Evolutionary conservation across 2,329 filamentous ascomycete genomes (phyloP).

Genomic region (Pseudogymnoascus sp.): DNA sequence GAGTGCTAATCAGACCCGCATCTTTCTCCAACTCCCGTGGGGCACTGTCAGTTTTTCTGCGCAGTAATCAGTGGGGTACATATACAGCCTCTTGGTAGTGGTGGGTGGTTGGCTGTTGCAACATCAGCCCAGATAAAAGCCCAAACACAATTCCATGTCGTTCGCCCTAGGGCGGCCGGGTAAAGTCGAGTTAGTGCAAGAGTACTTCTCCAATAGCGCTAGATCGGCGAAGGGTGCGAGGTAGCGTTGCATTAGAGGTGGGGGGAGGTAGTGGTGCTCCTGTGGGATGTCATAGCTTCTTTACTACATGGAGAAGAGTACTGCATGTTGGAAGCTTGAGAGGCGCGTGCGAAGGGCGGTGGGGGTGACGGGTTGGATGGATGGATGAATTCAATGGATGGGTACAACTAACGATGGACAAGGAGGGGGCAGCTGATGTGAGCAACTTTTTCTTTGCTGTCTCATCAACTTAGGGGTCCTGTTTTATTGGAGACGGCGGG

Average conservation of each 20-base stretch:
- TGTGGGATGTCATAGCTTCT: constrained; percentile 6
- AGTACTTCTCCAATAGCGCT: constrained; percentile 2
- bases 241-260: constrained; percentile 2
- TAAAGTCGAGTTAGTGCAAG: neutral
- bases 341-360: neutral
- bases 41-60: neutral
- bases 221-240: neutral
- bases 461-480: neutral
- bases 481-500: neutral
- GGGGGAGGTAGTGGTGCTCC: neutral
- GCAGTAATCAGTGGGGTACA: constrained; percentile 2
- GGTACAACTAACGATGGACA: neutral
- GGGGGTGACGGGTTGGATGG: neutral
- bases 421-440: constrained; percentile 6
- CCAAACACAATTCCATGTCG: neutral
- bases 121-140: neutral
- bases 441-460: neutral
- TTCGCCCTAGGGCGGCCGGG: neutral
- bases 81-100: neutral
- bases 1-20: neutral
- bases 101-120: neutral
- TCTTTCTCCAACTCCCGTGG: constrained; percentile 6
- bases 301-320: constrained; percentile 3
- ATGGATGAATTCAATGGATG: neutral
- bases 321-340: neutral